phyloP scores from a whole-genome alignment of 768 basidiomycete genomes.

The Serpula lacrymans region DNA sequence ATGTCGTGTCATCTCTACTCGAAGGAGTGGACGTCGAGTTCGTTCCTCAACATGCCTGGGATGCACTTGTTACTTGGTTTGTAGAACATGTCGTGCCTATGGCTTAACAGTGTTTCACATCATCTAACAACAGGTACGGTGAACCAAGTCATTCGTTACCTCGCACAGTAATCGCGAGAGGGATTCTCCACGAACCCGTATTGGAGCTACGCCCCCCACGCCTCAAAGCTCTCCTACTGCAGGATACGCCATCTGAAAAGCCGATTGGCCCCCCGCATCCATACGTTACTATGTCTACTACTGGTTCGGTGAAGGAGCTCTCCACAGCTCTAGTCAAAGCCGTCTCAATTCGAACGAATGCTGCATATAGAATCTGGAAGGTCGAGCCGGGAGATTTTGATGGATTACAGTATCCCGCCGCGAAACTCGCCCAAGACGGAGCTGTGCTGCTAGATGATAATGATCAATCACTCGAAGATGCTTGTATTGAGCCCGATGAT shows the following conservation, averaged over 20 bases:
- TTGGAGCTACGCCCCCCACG: slow-evolving; percentile 74
- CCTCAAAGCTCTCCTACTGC: slow-evolving; percentile 53
- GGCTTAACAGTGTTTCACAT: slow-evolving; percentile 3
- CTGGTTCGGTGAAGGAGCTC: slow-evolving; percentile 45
- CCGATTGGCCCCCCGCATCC: slow-evolving; percentile 26
- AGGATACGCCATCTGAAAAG: slow-evolving; percentile 22
- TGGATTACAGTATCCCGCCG: slow-evolving; percentile 26
- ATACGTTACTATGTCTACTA: slow-evolving; percentile 47
- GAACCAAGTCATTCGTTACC: slow-evolving; percentile 50
- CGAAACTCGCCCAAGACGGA: slow-evolving; percentile 21
- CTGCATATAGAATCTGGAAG: slow-evolving; percentile 64
- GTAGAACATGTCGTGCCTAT: slow-evolving; percentile 5
- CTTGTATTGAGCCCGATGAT: slow-evolving; percentile 57
- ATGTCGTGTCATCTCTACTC: slow-evolving; percentile 38
- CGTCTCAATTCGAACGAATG: slow-evolving; percentile 28
- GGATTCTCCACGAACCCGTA: slow-evolving; percentile 43
- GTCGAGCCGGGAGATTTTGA: slow-evolving; percentile 36
- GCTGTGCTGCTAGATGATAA: slow-evolving; percentile 44
- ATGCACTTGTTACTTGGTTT: slow-evolving; percentile 59
- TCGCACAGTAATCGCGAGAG: slow-evolving; percentile 64
- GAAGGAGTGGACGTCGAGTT: slow-evolving; percentile 75
- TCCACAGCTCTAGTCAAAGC: slow-evolving; percentile 37
- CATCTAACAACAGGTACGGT: slow-evolving; percentile 63
- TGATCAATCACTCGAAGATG: slow-evolving; percentile 55
- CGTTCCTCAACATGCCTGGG: slow-evolving; percentile 73